phyloP scores from a whole-genome alignment of 257 asterid species.

The Solanum chmielewskii region DNA sequence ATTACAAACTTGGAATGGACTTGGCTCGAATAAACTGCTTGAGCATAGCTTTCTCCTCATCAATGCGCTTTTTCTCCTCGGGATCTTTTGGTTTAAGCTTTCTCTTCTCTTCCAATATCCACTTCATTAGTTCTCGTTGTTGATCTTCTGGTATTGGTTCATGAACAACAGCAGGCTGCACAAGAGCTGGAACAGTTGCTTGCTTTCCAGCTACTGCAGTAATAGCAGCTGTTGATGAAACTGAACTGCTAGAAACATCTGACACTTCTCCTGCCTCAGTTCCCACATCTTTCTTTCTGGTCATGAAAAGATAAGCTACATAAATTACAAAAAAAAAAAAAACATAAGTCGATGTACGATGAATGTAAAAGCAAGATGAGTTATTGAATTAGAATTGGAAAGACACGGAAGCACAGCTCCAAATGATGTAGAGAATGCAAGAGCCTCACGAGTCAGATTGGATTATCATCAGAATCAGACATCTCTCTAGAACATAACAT shows the following conservation, averaged over 20 bases:
- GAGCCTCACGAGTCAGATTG: neutral
- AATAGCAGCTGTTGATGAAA: neutral
- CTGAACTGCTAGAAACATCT: neutral
- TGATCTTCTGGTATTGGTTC: neutral
- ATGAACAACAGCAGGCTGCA: conserved; percentile 1
- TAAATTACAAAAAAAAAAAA: neutral
- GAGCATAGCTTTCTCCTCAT: neutral
- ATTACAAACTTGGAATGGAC: neutral
- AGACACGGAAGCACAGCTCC: neutral
- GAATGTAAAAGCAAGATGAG: neutral
- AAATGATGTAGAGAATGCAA: neutral
- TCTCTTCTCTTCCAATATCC: conserved; percentile 1
- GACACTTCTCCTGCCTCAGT: neutral
- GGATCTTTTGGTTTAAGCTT: neutral
- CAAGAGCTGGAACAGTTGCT: neutral
- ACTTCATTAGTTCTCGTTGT: neutral
- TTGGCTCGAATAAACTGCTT: neutral
- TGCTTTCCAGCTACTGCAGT: neutral
- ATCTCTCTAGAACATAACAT: neutral
- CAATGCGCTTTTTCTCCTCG: neutral
- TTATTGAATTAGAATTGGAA: neutral
- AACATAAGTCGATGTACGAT: neutral
- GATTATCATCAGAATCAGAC: neutral
- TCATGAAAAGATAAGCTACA: conserved; percentile 1
- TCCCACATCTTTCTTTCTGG: neutral